phyloP scores from a whole-genome alignment of 2,329 filamentous ascomycete species.

The Chaetomiaceae sp. region DNA sequence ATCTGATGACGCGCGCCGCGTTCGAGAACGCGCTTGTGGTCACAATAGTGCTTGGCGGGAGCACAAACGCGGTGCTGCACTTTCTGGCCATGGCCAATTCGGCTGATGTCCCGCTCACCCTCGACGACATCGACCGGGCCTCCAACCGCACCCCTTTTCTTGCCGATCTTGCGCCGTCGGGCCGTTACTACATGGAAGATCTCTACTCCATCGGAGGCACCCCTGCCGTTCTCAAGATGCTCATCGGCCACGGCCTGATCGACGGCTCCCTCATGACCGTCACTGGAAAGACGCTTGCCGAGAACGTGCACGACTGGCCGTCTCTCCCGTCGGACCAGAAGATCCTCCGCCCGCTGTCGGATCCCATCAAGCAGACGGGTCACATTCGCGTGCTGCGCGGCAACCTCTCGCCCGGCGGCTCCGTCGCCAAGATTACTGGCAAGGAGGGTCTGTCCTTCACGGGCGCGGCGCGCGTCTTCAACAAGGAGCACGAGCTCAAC shows the following conservation, averaged over 20 bases:
- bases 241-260: conserved; percentile 68
- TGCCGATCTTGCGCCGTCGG: conserved; percentile 76
- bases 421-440: conserved; percentile 93
- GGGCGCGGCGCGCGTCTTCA: conserved; percentile 74
- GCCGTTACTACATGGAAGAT: conserved; percentile 78
- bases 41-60: conserved; percentile 87
- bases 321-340: conserved; percentile 70
- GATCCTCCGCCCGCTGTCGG: conserved; percentile 70
- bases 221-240: conserved; percentile 76
- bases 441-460: conserved; percentile 83
- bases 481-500: conserved; percentile 78
- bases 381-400: conserved; percentile 85
- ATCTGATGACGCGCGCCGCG: conserved; percentile 70
- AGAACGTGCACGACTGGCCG: conserved; percentile 74
- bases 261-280: conserved; percentile 75
- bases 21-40: conserved; percentile 87
- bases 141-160: conserved; percentile 80
- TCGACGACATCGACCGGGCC: conserved; percentile 78
- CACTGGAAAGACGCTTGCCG: conserved; percentile 74
- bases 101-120: conserved; percentile 66
- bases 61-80: conserved; percentile 83
- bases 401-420: conserved; percentile 81
- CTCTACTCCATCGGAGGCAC: conserved; percentile 81
- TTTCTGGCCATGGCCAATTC: conserved; percentile 87
- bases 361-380: conserved; percentile 73